Conservation (phyloP, 352 stramenopile genomes). For the Phytophthora nicotianae region DNA sequence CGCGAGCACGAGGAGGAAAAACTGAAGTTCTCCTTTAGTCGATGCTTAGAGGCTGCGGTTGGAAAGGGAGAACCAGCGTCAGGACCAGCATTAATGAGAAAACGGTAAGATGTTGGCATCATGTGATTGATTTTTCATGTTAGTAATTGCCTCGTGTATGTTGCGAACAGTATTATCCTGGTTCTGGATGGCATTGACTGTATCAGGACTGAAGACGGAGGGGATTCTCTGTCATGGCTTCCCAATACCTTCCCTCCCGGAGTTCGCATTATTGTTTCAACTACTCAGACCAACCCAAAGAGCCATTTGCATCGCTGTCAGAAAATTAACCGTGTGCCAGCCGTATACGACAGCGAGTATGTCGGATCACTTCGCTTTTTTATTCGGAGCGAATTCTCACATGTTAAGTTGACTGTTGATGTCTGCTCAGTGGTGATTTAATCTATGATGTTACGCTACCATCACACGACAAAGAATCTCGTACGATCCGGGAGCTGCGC, state of each 20-base stretch:
- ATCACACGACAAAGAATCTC: constrained; percentile 52
- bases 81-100: constrained; percentile 31
- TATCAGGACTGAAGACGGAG: constrained; percentile 80
- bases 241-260: constrained; percentile 68
- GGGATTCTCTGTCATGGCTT: constrained; percentile 85
- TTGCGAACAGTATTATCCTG: constrained; percentile 64
- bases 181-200: constrained; percentile 85
- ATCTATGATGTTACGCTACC: constrained; percentile 66
- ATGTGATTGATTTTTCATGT: not conserved
- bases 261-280: constrained; percentile 80
- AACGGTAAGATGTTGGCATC: constrained; percentile 24
- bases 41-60: constrained; percentile 76
- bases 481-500: constrained; percentile 76
- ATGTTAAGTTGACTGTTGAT: constrained; percentile 5
- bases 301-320: constrained; percentile 46
- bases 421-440: constrained; percentile 52
- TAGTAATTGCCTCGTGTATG: constrained; percentile 2
- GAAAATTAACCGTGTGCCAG: constrained; percentile 52
- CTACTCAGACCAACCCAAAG: constrained; percentile 40
- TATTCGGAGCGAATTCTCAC: constrained; percentile 1
- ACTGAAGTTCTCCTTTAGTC: constrained; percentile 82
- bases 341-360: constrained; percentile 70
- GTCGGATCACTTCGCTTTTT: constrained; percentile 4
- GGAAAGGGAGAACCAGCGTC: constrained; percentile 42
- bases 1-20: constrained; percentile 86